Evolutionary conservation across 2,329 filamentous ascomycete species (phyloP).

Genomic region (Aureobasidium namibiae): DNA sequence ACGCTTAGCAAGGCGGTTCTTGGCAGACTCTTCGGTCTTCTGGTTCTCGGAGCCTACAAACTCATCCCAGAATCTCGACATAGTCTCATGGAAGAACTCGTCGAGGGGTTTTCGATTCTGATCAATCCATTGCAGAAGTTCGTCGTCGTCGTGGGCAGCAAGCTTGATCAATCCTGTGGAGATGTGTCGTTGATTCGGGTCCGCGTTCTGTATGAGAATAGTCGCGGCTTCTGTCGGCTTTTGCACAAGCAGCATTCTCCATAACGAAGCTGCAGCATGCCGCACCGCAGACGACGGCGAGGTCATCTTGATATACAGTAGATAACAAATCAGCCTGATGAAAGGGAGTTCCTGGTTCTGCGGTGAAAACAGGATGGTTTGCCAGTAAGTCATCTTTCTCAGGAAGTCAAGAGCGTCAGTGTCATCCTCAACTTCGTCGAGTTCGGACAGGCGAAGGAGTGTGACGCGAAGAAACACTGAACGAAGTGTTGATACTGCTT

Average conservation of each 20-base stretch:
- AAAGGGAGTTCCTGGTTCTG: conserved; percentile 73
- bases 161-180: conserved; percentile 73
- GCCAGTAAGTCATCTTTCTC: conserved; percentile 88
- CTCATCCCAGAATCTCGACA: conserved; percentile 79
- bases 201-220: conserved; percentile 64
- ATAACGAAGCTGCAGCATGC: conserved; percentile 69
- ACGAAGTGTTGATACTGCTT: conserved; percentile 69
- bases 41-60: conserved; percentile 79
- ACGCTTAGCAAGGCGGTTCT: conserved; percentile 61
- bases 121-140: conserved; percentile 84
- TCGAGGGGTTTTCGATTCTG: conserved; percentile 72
- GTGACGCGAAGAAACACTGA: conserved; percentile 70
- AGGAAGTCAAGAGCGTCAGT: conserved; percentile 63
- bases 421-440: conserved; percentile 59
- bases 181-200: conserved; percentile 61
- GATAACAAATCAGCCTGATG: conserved; percentile 80
- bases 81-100: conserved; percentile 67
- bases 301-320: conserved; percentile 82
- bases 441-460: conserved; percentile 73
- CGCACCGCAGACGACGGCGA: conserved; percentile 61
- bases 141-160: conserved; percentile 79
- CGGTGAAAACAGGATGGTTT: conserved; percentile 75
- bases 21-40: conserved; percentile 67
- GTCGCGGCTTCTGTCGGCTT: conserved; percentile 74
- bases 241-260: conserved; percentile 88